A percentile compares a stretch with the other conserved stretches of the same genome.
Evolutionary conservation across 495 filamentous ascomycete genomes (phyloP).

Genomic region (Rostrohypoxylon terebratum): DNA sequence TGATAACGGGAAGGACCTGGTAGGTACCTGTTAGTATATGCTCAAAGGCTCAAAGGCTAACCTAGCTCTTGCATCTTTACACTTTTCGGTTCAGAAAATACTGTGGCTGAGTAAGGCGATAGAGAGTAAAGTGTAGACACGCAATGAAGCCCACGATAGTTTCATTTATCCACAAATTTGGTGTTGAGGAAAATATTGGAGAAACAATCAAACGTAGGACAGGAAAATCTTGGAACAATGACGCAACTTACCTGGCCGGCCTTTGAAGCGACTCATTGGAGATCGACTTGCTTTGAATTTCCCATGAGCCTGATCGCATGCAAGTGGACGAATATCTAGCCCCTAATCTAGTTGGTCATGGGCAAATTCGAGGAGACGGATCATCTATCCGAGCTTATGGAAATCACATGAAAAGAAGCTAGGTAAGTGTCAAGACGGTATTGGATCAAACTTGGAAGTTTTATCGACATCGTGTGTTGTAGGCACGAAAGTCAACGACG

Average conservation of each 20-base stretch:
- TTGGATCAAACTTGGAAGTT: neutral
- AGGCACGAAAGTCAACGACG: neutral
- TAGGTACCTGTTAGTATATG: too few species aligned
- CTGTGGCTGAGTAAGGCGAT: too few species aligned
- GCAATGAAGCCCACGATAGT: too few species aligned
- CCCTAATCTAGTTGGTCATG: neutral
- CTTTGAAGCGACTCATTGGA: neutral
- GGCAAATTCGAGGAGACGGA: neutral
- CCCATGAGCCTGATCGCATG: neutral
- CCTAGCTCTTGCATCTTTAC: too few species aligned
- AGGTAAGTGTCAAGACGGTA: neutral
- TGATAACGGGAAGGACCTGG: too few species aligned
- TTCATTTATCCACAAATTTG: too few species aligned
- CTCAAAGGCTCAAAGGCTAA: too few species aligned
- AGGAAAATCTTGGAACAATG: too few species aligned
- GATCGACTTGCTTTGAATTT: neutral
- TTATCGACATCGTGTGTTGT: neutral
- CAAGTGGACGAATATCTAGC: neutral
- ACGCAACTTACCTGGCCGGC: neutral
- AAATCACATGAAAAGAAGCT: neutral
- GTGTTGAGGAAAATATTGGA: too few species aligned
- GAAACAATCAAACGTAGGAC: too few species aligned
- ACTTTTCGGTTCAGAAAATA: too few species aligned
- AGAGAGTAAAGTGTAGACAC: too few species aligned
- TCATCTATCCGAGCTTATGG: neutral